Base-by-base conservation (phyloP, 495 filamentous ascomycete genomes). In the Letharia lupina region DNA sequence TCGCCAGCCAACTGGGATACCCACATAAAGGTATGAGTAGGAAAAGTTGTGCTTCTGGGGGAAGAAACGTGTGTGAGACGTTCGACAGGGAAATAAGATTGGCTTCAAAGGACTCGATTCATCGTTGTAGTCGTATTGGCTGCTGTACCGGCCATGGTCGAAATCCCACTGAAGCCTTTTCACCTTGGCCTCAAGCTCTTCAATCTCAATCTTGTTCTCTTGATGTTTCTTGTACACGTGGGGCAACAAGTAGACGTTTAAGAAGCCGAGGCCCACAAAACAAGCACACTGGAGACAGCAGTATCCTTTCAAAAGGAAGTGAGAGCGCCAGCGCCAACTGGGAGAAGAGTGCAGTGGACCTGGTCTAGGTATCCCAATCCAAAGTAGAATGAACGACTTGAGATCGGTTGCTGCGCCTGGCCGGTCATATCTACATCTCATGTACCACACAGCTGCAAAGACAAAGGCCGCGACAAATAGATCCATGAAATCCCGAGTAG, bases 21-120 rank as follows among this genome's bases (percentile, higher is more conserved):
- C 87, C 40, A 87, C 82, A 39, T 83, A 76, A 15, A 91, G 77
- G 70, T 88, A 86, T 6, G 87, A 85, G 72, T 89, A 89, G 15
- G 77, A 78, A 71, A 90, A 90, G 0, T 77, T 77, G 69, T 90
- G 85, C 67, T 79, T 84, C 66, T 82, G 78, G 1, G 87, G 89
- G 67, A 84, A 84, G 23, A 87, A 70, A 45, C 87, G 78, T 35
- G 81, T 75, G 73, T 89, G 88, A 20, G 78, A 83, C 16, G 86
- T 89, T 59, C 74, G 74, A 67, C 83, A 84, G 28, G 86, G 85
- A 61, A 90, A 84, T 15, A 87, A 65, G 33, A 81, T 64, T 11
- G 82, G 81, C 45, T 68, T 65, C 31, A 72, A 56, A 13, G 48
- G 58, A 60, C 60, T 67, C 44, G 31, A 54, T 18, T 6, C 33